A percentile compares a stretch with the other conserved stretches of the same genome.
Conservation (phyloP, 148 eudicot species). For the Amaranthus hypochondriacus region DNA sequence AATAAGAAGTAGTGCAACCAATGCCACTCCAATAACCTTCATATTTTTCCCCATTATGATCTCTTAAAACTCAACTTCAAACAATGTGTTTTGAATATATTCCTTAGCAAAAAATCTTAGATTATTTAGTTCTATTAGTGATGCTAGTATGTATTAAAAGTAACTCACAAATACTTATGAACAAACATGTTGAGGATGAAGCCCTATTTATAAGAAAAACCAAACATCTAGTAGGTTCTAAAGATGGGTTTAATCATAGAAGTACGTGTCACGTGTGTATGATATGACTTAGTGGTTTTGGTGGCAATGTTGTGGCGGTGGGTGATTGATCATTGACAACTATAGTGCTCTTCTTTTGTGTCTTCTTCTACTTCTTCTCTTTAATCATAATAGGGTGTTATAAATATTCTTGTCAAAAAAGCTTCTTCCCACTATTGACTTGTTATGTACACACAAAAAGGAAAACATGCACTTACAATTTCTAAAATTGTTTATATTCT, state of each 20-base stretch:
- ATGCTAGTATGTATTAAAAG: no score
- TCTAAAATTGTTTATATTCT: no score
- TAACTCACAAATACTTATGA: background rate
- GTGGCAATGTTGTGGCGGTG: slow-evolving; percentile 16
- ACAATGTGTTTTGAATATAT: background rate
- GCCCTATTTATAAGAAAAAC: slow-evolving; percentile 26
- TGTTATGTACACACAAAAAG: background rate
- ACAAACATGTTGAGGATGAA: background rate
- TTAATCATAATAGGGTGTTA: background rate
- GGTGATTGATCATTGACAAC: slow-evolving; percentile 23
- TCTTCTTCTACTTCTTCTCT: background rate
- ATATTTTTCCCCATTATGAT: slow-evolving; percentile 21
- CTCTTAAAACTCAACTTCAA: background rate
- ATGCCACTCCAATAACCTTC: slow-evolving; percentile 19
- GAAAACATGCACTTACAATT: no score
- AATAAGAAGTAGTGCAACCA: slow-evolving; percentile 29
- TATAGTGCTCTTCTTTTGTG: slow-evolving; percentile 18
- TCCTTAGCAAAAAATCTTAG: background rate
- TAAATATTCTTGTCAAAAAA: slow-evolving; percentile 3
- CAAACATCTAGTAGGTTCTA: slow-evolving; percentile 23
- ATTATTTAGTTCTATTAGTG: no score
- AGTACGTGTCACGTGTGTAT: slow-evolving; percentile 18
- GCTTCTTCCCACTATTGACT: slow-evolving; percentile 15
- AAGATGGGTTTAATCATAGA: slow-evolving; percentile 7
- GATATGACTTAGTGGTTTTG: slow-evolving; percentile 18